Evolutionary conservation across 106 monocot genomes (phyloP), one percentile per base, ranked within the genome.

Genomic region (Xerophyta viscosa): DNA sequence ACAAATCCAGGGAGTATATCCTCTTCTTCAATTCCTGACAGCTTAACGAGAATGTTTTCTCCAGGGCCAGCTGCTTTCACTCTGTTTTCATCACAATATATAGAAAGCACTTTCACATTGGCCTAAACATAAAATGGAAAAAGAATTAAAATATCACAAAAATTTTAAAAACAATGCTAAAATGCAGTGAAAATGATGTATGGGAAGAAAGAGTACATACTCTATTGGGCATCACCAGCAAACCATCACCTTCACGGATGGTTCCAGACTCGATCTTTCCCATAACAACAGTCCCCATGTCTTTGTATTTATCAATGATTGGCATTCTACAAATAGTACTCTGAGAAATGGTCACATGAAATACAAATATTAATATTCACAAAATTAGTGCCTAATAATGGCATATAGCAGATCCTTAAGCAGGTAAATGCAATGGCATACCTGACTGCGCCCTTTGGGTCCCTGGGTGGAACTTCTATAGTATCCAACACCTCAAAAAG

Each of bases 261-360:
- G 70, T 71, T 56, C 96, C 96, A 69, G 96, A 82, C 65, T 96
- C 96, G 45, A 96, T 85, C 57, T 96, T 96, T 42, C 96, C 96
- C 96, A 96, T 96, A 24, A 86, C 79, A 43, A 96, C 78, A 12
- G 82, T 96, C 52, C 96, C 96, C 96, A 96, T 96, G 52, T 96
- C 96, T 62, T 86, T 96, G 68, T 85, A 96, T 71, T 86, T 96
- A 47, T 96, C 96, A 47, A 96, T 96, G 30, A 96, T 82, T 27
- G 96, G 96, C 81, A 89, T 82, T 72, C 96, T 96, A 69, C 41
- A 63, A 37, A 25, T 26, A 39, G 39, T 39, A 15, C 1, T 12
- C n/a, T n/a, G n/a, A n/a, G n/a, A n/a, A n/a, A n/a, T n/a, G n/a
- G n/a, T n/a, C n/a, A n/a, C n/a, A n/a, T n/a, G n/a, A n/a, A n/a